Percentiles rank a stretch among this genome's conserved stretches.
These are phyloP conservation scores for Aspergillus intermedius DNA, from an alignment of 2,329 filamentous ascomycete species.

Conservation along the genomic window DNA sequence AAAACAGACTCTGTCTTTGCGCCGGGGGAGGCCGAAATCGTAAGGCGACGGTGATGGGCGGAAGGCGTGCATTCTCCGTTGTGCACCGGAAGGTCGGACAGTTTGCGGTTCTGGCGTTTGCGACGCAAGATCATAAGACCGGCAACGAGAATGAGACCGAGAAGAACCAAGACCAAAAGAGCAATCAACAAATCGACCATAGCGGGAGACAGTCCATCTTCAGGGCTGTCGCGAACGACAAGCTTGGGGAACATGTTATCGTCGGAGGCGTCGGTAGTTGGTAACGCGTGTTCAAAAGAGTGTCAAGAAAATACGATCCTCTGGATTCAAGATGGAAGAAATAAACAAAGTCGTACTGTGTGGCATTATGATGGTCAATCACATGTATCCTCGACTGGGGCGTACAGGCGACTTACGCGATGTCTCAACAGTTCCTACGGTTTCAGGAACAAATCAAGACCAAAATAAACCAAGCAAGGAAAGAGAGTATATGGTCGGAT, in stretches of 20 bases:
- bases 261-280: constrained; percentile 5
- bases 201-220: constrained; percentile 49
- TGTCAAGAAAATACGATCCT: too few relatives aligned
- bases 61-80: constrained; percentile 49
- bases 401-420: constrained; percentile 6
- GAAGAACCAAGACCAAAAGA: constrained; percentile 69
- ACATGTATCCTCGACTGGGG: background rate
- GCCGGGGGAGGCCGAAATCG: constrained; percentile 46
- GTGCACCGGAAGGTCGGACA: constrained; percentile 59
- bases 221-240: constrained; percentile 43
- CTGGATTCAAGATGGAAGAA: background rate
- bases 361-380: too few relatives aligned
- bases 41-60: constrained; percentile 50
- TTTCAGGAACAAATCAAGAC: background rate
- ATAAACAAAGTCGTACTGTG: constrained; percentile 9
- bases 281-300: background rate
- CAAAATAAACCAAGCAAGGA: background rate
- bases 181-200: constrained; percentile 73
- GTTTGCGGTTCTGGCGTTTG: constrained; percentile 48
- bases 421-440: constrained; percentile 2
- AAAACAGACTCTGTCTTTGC: constrained; percentile 64
- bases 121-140: constrained; percentile 68
- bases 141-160: constrained; percentile 62
- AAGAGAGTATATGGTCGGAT: constrained; percentile 12
- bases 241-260: constrained; percentile 42